Evolutionary conservation across 2,329 filamentous ascomycete species (phyloP), one percentile per base, ranked within the genome.

Genomic region (Coniochaeta hoffmannii): DNA sequence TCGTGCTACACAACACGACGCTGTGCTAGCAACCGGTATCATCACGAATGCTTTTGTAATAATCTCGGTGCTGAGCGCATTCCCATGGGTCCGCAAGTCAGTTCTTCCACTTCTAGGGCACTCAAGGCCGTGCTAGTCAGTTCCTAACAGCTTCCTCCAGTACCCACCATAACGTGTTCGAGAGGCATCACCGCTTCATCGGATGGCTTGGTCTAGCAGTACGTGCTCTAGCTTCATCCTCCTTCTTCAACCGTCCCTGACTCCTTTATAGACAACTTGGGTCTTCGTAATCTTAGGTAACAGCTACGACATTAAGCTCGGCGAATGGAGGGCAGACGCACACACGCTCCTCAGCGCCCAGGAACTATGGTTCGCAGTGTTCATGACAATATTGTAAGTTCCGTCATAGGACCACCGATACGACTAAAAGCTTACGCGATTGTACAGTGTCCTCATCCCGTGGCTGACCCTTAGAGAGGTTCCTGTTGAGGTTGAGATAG

Each of bases 21-120:
- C 69, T 5, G 69, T 73, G 22, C 67, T 73, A 41, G 69, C 64
- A 9, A 69, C 69, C 1, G 71, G 71, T 8, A 63, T 73, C 34
- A 66, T 73, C 56, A 73, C 71, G 22, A 71, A 69, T 50, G 59
- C 66, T 1, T 60, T 71, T 32, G 66, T 73, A 15, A 63, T 73
- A 24, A 65, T 72, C 44, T 73, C 70, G 11, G 64, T 72, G 4
- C 56, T 72, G 49, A 72, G 70, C 57, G 71, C 71, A 14, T 72
- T 71, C 55, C 70, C 71, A 7, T 73, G 71, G 71, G 65, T 73
- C 53, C 65, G 71, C 49, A 73, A 73, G 70, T 73, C n/a, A 62
- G 69, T 69, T 10, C 6, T 32, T 5, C 41, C 12, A 6, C 7
- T 41, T n/a, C 22, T n/a, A 26, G 14, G 14, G 19, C 2, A 19